A percentile compares a stretch with the other conserved stretches of the same genome.
These are phyloP conservation scores for Retiboletus flavoniger DNA, from an alignment of 1,284 basidiomycete species.

Conservation along the genomic window DNA sequence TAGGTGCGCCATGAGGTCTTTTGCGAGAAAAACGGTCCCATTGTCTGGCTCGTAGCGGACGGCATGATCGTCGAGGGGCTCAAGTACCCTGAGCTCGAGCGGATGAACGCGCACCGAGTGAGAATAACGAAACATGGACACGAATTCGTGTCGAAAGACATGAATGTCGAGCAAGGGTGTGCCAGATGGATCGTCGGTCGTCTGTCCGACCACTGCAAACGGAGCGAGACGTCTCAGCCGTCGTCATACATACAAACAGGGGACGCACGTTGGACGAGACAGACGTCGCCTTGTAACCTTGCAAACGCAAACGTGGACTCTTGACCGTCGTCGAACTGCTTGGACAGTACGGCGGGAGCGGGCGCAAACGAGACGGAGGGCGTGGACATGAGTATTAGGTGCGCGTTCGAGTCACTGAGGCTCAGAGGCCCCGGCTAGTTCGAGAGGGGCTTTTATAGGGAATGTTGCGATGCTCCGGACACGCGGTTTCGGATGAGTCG, in stretches of 20 bases:
- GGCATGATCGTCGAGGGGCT: conserved; percentile 48
- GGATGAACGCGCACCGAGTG: conserved; percentile 47
- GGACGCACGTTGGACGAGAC: conserved; percentile 48
- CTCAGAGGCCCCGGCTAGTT: neutral
- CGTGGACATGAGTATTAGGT: neutral
- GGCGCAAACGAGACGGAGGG: conserved; percentile 29
- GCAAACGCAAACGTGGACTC: conserved; percentile 47
- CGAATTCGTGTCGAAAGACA: conserved; percentile 58
- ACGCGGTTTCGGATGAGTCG: conserved; percentile 6
- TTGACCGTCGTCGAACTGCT: conserved; percentile 9
- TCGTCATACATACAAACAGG: neutral
- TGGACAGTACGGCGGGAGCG: conserved; percentile 12
- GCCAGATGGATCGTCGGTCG: conserved; percentile 11
- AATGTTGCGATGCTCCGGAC: neutral
- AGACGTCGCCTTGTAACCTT: conserved; percentile 42
- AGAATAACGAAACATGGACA: conserved; percentile 56
- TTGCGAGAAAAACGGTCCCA: conserved; percentile 61
- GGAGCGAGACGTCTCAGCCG: too few species aligned
- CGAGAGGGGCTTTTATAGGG: conserved; percentile 4
- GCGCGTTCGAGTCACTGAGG: neutral
- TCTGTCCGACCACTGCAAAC: conserved; percentile 21
- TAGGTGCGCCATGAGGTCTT: conserved; percentile 53
- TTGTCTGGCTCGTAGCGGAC: conserved; percentile 61
- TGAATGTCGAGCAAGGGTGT: conserved; percentile 22
- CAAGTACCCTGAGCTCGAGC: conserved; percentile 54